Conservation (phyloP, 176 grass and related monocot genomes). For the Miscanthus lutarioriparius region DNA sequence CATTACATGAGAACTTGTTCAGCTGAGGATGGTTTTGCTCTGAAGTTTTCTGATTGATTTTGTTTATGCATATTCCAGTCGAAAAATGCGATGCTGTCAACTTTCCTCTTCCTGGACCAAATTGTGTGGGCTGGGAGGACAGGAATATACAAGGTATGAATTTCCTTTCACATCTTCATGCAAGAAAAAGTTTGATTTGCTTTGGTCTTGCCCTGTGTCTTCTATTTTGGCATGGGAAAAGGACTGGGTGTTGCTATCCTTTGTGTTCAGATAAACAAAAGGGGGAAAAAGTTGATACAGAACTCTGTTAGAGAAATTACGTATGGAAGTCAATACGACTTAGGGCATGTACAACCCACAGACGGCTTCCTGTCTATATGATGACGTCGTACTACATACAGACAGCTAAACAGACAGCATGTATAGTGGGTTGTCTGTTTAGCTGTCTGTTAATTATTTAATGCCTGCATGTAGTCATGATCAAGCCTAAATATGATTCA, state of each 20-base stretch:
- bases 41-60: slow-evolving; percentile 1
- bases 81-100: slow-evolving; percentile 82
- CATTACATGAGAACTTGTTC: slow-evolving; percentile 16
- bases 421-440: too few relatives aligned
- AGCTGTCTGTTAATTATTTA: too few relatives aligned
- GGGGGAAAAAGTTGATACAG: neutral
- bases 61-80: slow-evolving; percentile 48
- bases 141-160: slow-evolving; percentile 84
- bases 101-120: slow-evolving; percentile 93
- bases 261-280: neutral
- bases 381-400: too few relatives aligned
- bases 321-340: neutral
- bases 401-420: too few relatives aligned
- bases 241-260: neutral
- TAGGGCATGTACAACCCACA: too few relatives aligned
- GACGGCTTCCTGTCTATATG: too few relatives aligned
- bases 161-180: neutral
- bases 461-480: too few relatives aligned
- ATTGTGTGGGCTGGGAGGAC: slow-evolving; percentile 90
- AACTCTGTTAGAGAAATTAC: too few relatives aligned
- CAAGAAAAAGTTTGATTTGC: too few relatives aligned
- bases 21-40: neutral
- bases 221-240: neutral
- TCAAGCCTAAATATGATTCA: too few relatives aligned
- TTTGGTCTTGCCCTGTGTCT: neutral